Evolutionary conservation across 1,284 basidiomycete genomes (phyloP), one percentile per base, ranked within the genome.

Genomic region (Trametes pubescens): DNA sequence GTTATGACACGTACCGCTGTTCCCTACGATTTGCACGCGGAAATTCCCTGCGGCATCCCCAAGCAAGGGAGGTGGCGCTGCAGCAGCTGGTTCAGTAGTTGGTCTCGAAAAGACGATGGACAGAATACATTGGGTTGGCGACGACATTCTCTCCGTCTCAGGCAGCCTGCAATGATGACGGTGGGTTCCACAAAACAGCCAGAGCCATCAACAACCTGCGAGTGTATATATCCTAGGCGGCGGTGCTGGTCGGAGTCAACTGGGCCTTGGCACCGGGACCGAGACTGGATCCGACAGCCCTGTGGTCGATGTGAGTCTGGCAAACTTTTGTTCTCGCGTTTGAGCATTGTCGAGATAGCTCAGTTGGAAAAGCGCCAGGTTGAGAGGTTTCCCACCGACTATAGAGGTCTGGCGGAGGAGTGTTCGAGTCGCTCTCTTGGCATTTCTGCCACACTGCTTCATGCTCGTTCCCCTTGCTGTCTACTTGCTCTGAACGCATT

Each of bases 11-110:
- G 37, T 75, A 85, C 85, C 86, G 71, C 82, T 83, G 69, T 88
- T 88, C 46, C 86, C 86, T 14, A 84, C 73, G 13, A 88, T 67
- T 44, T 81, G 78, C 47, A 89, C 74, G 59, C 78, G 81, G 68
- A 82, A 88, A 5, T 69, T 74, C 0, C 86, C 85, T 5, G 78
- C 60, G 14, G 70, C 77, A 65, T 86, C 83, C 46, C 87, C 86
- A 16, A 80, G 73, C 13, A 88, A 75, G 53, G 85, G 78, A 11
- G 69, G 65, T 14, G 68, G 34, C 6, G 52, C 51, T 13, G 24
- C 37, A 5, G 51, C 2, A n/a, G 18, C 9, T 40, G 14, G 4
- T 26, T 18, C 21, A 21, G 4, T 11, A 8, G 44, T 21, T 34
- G 34, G 22, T 11, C 35, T 9, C 38, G 10, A 5, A 34, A 29